Percentiles rank a stretch among this genome's conserved stretches.
phyloP scores from a whole-genome alignment of 177 flowering plant genomes.

The Vitis hybrid region DNA sequence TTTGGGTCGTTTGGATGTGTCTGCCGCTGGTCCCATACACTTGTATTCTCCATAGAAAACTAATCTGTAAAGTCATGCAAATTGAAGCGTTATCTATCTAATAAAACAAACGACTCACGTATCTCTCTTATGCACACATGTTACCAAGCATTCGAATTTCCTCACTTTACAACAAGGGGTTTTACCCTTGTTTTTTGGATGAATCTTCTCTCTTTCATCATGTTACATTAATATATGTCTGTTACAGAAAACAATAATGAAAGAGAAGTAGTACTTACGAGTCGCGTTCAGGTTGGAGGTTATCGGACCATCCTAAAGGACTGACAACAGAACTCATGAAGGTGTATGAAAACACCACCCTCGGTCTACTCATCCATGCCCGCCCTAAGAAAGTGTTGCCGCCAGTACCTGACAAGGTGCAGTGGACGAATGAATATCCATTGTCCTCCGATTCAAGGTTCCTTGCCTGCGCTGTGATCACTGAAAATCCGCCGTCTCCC shows the following conservation, averaged over 20 bases:
- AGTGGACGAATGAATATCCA: constrained; percentile 33
- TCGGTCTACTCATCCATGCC: constrained; percentile 27
- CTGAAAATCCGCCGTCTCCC: constrained; percentile 16
- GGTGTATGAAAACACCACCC: constrained; percentile 23
- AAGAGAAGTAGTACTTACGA: constrained; percentile 4
- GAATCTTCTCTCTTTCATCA: too few relatives aligned
- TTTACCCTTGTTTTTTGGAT: too few relatives aligned
- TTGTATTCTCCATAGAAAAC: too few relatives aligned
- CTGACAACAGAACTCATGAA: constrained; percentile 17
- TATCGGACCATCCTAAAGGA: constrained; percentile 24
- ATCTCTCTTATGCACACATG: too few relatives aligned
- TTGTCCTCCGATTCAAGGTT: constrained; percentile 8
- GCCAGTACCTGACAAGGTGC: constrained; percentile 23
- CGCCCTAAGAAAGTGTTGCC: constrained; percentile 25
- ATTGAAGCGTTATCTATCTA: too few relatives aligned
- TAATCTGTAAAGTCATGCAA: too few relatives aligned
- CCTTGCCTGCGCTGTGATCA: constrained; percentile 51
- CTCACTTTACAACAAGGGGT: constrained; percentile 6
- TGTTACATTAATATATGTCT: neutral
- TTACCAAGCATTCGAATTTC: too few relatives aligned
- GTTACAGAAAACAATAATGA: neutral
- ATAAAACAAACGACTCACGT: too few relatives aligned
- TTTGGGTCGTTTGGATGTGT: constrained; percentile 3
- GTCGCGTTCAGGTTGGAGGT: constrained; percentile 20
- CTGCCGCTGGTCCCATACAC: constrained; percentile 40